These are phyloP conservation scores for Xylariaceae sp. DNA, from an alignment of 2,329 filamentous ascomycete species.

Conservation along the genomic window DNA sequence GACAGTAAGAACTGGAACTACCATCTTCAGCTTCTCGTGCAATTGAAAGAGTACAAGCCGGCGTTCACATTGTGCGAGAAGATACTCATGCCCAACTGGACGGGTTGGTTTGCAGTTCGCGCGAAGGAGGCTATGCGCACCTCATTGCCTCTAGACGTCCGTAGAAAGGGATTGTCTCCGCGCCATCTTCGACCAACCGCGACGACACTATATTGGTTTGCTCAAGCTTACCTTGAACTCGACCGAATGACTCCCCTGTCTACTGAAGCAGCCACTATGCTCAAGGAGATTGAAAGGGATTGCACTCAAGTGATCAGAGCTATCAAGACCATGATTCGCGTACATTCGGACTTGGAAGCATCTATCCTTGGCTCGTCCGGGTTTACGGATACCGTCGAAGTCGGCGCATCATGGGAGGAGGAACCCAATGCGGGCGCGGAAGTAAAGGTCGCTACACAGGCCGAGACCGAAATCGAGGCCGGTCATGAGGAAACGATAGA, in stretches of 20 bases:
- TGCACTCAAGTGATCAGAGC: slow-evolving; percentile 33
- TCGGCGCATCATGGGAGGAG: neutral
- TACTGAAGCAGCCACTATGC: slow-evolving; percentile 37
- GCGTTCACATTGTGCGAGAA: slow-evolving; percentile 73
- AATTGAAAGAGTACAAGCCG: slow-evolving; percentile 52
- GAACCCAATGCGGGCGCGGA: neutral
- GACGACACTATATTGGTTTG: slow-evolving; percentile 45
- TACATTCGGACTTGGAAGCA: slow-evolving; percentile 26
- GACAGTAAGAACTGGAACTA: slow-evolving; percentile 77
- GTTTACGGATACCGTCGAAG: slow-evolving; percentile 9
- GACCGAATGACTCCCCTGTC: slow-evolving; percentile 47
- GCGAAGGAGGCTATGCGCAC: slow-evolving; percentile 25
- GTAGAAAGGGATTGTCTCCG: slow-evolving; percentile 36
- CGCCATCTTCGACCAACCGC: slow-evolving; percentile 37
- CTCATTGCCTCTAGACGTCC: slow-evolving; percentile 35
- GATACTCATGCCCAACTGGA: slow-evolving; percentile 72
- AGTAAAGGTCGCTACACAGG: neutral
- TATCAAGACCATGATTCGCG: slow-evolving; percentile 30
- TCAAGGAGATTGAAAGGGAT: slow-evolving; percentile 35
- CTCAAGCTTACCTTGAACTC: slow-evolving; percentile 46
- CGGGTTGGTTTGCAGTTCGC: slow-evolving; percentile 57
- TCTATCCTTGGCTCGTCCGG: slow-evolving; percentile 24
- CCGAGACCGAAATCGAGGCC: neutral
- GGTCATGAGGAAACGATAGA: neutral
- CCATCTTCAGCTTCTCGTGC: slow-evolving; percentile 63